phyloP scores from a whole-genome alignment of 192 early-diverging fungal species.

The Kickxella alabastrina region DNA sequence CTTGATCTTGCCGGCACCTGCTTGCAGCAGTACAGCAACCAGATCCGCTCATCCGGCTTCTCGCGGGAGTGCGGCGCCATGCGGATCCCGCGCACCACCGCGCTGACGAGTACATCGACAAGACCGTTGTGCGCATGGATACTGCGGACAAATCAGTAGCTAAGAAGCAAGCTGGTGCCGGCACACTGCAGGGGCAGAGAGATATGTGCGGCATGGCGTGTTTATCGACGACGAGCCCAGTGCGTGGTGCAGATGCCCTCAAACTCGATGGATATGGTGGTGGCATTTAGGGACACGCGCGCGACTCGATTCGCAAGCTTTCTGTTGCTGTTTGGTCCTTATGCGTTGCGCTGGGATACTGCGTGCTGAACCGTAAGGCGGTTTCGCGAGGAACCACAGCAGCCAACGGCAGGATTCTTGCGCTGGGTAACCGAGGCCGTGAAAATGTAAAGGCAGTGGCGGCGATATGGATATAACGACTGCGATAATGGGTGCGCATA shows the following conservation, averaged over 20 bases:
- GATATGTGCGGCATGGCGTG: conserved; percentile 15
- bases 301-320: conserved; percentile 20
- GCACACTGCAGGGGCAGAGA: background rate
- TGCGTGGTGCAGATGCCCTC: background rate
- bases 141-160: background rate
- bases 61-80: conserved; percentile 27
- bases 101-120: conserved; percentile 40
- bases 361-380: conserved; percentile 16
- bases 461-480: too few species aligned
- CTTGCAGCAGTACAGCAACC: conserved; percentile 44
- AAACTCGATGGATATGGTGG: conserved; percentile 12
- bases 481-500: too few species aligned
- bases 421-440: too few species aligned
- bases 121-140: conserved; percentile 1
- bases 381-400: background rate
- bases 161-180: too few species aligned
- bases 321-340: conserved; percentile 38
- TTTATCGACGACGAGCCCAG: conserved; percentile 41
- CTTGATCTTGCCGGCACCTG: conserved; percentile 47
- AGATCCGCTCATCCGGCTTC: conserved; percentile 28
- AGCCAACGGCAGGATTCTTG: too few species aligned
- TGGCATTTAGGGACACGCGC: conserved; percentile 26
- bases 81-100: conserved; percentile 34
- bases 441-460: too few species aligned
- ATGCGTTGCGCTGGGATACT: conserved; percentile 19